Evolutionary conservation across 208 protist genomes (phyloP).

Genomic region (Naegleria fowleri): DNA sequence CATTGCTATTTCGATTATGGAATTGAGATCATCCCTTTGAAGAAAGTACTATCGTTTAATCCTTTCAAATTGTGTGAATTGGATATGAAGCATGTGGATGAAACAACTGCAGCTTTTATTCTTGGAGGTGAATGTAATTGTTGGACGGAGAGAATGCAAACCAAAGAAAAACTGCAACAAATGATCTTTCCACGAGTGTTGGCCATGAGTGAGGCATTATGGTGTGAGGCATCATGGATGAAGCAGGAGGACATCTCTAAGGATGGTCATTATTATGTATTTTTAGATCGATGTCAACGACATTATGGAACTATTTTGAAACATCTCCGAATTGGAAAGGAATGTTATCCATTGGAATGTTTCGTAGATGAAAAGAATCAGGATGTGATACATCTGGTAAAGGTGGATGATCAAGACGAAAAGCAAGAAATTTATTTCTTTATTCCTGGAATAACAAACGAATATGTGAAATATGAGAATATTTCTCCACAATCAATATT

Average conservation of each 20-base stretch:
- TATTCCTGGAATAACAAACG: too few species aligned
- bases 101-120: background rate
- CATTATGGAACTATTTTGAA: background rate
- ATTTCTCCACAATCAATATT: too few species aligned
- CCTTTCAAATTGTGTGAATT: background rate
- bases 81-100: too few species aligned
- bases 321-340: too few species aligned
- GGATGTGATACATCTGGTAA: too few species aligned
- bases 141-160: background rate
- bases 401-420: too few species aligned
- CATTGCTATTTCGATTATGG: slow-evolving; percentile 14
- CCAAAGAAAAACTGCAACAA: background rate
- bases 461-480: too few species aligned
- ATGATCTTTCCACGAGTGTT: background rate
- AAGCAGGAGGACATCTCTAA: too few species aligned
- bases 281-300: background rate
- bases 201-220: background rate
- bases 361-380: too few species aligned
- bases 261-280: background rate
- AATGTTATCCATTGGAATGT: too few species aligned
- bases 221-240: too few species aligned
- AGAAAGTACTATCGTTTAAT: background rate
- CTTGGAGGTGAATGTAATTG: background rate
- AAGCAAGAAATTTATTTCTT: too few species aligned
- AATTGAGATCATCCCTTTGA: background rate